These are phyloP conservation scores for Blastobotrys proliferans DNA, from an alignment of 1,139 yeast genomes.

Conservation along the genomic window DNA sequence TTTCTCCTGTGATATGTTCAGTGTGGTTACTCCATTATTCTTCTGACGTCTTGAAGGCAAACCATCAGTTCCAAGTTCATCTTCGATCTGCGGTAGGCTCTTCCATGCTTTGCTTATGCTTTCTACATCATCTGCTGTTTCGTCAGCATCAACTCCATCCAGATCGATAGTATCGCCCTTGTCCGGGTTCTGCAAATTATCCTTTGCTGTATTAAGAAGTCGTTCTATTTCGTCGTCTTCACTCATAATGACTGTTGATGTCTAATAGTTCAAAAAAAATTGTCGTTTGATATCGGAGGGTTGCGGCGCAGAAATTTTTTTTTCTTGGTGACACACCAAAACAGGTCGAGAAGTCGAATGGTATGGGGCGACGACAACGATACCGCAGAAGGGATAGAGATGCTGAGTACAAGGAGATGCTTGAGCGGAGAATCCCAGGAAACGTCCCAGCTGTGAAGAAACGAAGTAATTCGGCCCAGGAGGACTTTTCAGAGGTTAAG, in stretches of 20 bases:
- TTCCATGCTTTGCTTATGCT: constrained; percentile 10
- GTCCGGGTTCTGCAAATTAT: constrained; percentile 1
- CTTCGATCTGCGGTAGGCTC: constrained; percentile 11
- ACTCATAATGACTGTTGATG: neutral
- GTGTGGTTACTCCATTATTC: constrained; percentile 7
- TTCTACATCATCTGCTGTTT: constrained; percentile 5
- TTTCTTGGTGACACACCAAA: neutral
- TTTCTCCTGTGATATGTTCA: constrained; percentile 1
- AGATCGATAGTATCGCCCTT: neutral
- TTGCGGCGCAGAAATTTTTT: neutral
- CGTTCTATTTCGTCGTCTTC: constrained; percentile 9
- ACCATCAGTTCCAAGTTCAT: constrained; percentile 3
- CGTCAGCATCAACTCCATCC: constrained; percentile 2
- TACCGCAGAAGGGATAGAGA: constrained; percentile 9
- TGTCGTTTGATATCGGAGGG: neutral
- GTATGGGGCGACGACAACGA: too few species aligned
- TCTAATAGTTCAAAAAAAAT: constrained; percentile 2
- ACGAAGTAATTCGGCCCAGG: neutral
- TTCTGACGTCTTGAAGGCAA: neutral
- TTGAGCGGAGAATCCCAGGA: constrained; percentile 1
- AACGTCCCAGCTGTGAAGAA: neutral
- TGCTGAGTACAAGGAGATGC: constrained; percentile 7
- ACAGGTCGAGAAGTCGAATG: constrained; percentile 1
- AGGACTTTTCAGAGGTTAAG: constrained; percentile 6
- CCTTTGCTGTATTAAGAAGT: constrained; percentile 5